phyloP scores from a whole-genome alignment of 306 rosid species.

The Spatholobus suberectus region DNA sequence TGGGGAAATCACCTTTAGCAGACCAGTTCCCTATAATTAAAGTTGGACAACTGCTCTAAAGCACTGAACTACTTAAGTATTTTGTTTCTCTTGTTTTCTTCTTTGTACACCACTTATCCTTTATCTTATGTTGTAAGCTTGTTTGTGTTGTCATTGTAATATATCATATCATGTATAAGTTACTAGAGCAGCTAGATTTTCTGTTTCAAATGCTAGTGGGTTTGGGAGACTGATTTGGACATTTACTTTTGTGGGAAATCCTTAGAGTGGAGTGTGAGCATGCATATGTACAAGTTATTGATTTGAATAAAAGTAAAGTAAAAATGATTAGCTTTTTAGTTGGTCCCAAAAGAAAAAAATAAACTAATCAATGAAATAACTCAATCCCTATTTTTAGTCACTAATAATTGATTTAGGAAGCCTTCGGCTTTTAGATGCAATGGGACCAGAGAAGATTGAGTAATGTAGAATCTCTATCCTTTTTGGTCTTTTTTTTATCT shows the following conservation, averaged over 20 bases:
- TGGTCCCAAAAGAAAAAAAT: too few species aligned
- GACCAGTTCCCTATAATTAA: not conserved
- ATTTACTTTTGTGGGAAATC: not conserved
- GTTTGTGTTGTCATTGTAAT: not conserved
- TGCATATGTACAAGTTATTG: too few species aligned
- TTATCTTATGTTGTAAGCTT: not conserved
- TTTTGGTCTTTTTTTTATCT: not conserved
- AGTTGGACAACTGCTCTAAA: conserved; percentile 41
- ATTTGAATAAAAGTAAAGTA: not conserved
- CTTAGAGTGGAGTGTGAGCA: not conserved
- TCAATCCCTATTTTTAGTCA: too few species aligned
- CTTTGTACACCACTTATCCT: not conserved
- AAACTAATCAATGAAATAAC: not conserved
- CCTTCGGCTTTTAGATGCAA: not conserved
- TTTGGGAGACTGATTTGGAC: not conserved
- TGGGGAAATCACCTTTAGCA: conserved; percentile 20
- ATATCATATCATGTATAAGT: not conserved
- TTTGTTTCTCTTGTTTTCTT: not conserved
- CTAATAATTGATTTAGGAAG: not conserved
- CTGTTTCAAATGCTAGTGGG: not conserved
- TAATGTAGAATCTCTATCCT: not conserved
- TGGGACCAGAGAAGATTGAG: not conserved
- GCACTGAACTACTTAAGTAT: not conserved
- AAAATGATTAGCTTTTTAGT: too few species aligned
- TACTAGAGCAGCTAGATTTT: not conserved